Base-by-base conservation (phyloP, 345 rosid genomes). In the Stellera chamaejasme region DNA sequence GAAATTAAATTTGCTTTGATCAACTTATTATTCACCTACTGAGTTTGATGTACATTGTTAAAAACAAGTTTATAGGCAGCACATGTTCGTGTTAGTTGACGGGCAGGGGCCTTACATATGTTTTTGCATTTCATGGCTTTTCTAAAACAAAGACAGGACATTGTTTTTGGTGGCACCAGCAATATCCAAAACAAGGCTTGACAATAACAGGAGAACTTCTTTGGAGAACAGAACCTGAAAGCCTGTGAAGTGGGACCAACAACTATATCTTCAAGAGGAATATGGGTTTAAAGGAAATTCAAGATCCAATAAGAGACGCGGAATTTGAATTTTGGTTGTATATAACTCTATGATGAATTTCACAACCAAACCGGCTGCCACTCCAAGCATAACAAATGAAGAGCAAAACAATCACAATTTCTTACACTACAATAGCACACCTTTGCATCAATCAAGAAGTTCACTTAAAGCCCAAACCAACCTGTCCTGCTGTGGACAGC, bases 401-500 rank as follows among this genome's bases (percentile, higher is more conserved):
- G 77, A 76, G 67, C 63, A 64, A 71, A 72, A 76, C 53, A 64
- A 62, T 65, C 44, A 68, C 63, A 74, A 68, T 64, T 66, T 58
- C 66, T 75, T 70, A 69, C 71, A 81, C 57, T 66, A 71, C 66
- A 65, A 73, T 65, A 70, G 70, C 81, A 82, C 78, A 79, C 81
- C 80, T 88, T 61, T 66, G 70, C 66, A 73, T 69, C 64, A 74
- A 72, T 79, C 72, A 69, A 74, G 77, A 74, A 68, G 76, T 51
- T 64, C 47, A 32, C 39, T 32, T 32, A 32, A 63, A 75, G 66
- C 71, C 67, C 76, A 69, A 72, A 67, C 59, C 78, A 73, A 68
- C 76, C 66, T 63, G 68, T 47, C 66, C 58, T 66, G 68, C 74
- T 65, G 75, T 51, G 65, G 66, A 81, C 62, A 75, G 60, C 66